A percentile compares a stretch with the other conserved stretches of the same genome.
Evolutionary conservation across 208 protist species (phyloP).

Genomic region (Acanthamoeba culbertsoni): DNA sequence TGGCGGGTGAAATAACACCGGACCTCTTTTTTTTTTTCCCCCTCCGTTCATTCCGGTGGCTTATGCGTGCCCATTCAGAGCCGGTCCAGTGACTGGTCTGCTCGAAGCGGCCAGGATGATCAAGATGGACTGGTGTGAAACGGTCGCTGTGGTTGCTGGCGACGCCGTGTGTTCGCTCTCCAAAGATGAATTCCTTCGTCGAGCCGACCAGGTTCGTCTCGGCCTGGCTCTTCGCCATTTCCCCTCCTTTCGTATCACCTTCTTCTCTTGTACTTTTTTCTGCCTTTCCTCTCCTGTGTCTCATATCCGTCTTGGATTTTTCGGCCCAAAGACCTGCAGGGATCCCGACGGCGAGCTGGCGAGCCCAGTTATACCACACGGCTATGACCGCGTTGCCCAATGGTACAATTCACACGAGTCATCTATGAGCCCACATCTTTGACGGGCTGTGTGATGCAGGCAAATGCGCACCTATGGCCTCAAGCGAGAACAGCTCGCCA

Average conservation of each 20-base stretch:
- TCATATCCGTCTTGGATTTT: slow-evolving; percentile 53
- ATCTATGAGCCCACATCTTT: neutral
- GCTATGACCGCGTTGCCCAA: slow-evolving; percentile 85
- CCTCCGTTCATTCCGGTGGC: neutral
- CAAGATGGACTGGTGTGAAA: slow-evolving; percentile 68
- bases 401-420: too few relatives aligned
- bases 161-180: slow-evolving; percentile 80
- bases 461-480: slow-evolving; percentile 83
- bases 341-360: slow-evolving; percentile 73
- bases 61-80: slow-evolving; percentile 22
- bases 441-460: neutral
- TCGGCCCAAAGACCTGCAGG: slow-evolving; percentile 72
- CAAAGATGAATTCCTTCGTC: slow-evolving; percentile 13
- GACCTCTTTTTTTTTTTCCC: neutral
- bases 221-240: neutral
- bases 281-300: neutral
- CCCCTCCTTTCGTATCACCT: neutral
- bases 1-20: too few relatives aligned
- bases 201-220: neutral
- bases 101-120: slow-evolving; percentile 79
- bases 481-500: slow-evolving; percentile 84
- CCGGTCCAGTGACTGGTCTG: slow-evolving; percentile 82
- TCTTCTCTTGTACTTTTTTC: neutral
- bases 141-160: slow-evolving; percentile 80
- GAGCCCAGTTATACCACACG: slow-evolving; percentile 81